Evolutionary conservation across 768 basidiomycete species (phyloP), one percentile per base, ranked within the genome.

Genomic region (Krasilnikovozyma curviuscula): DNA sequence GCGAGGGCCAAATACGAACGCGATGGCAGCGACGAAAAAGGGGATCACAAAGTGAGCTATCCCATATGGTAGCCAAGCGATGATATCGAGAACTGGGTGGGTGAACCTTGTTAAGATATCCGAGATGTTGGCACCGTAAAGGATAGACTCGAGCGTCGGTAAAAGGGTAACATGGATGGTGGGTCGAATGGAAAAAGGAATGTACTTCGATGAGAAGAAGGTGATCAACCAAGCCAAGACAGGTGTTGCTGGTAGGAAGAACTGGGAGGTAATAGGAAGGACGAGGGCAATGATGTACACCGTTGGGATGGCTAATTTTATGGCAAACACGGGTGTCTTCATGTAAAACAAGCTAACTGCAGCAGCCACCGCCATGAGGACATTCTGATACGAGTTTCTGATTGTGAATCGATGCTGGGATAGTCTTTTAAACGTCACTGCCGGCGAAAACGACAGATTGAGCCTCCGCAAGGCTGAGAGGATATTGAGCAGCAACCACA

Each of bases 31-130:
- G 40, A 95, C 75, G 51, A 91, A 67, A 64, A 93, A 81, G 0
- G 93, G 93, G 50, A 81, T 63, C 37, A 70, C 70, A 65, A 91
- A 98, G 65, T 98, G 93, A 16, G 77, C 70, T 40, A 97, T 74
- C n/a, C 93, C 93, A 58, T 98, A 98, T 0, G 93, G 89, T 1
- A 97, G 61, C 93, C 91, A 97, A 0, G 91, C 89, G 35, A 93
- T 59, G 58, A 97, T 74, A 63, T 97, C 91, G 52, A 98, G 76
- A 35, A 84, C 56, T 14, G 88, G 83, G 60, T 91, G 84, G 9
- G 91, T 97, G 66, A 77, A 89, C 16, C 86, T 75, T 21, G 91
- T 95, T 51, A 97, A 78, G 62, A 95, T 79, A 66, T 97, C 89
- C 30, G 85, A 91, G 49, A 97, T 86, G 66, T 97, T 97, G n/a